phyloP scores from a whole-genome alignment of 2,329 filamentous ascomycete species.

The Corniculantispora saksenae region DNA sequence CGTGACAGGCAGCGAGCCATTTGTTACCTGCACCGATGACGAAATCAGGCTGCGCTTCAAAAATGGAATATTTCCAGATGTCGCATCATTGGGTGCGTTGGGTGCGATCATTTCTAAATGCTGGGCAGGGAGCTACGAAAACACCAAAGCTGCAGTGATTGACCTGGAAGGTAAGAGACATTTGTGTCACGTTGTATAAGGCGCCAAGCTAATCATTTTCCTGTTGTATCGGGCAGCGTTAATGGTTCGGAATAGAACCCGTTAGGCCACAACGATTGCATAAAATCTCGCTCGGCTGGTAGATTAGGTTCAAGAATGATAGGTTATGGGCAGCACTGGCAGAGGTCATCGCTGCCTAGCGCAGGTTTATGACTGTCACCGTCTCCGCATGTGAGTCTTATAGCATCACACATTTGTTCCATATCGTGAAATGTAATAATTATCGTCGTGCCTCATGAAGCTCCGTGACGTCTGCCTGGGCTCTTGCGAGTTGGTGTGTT shows the following conservation, averaged over 20 bases:
- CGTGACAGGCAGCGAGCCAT: background rate
- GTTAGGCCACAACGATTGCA: background rate
- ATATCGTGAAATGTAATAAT: background rate
- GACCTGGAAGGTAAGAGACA: background rate
- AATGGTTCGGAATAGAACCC: background rate
- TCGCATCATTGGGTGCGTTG: background rate
- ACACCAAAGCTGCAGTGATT: background rate
- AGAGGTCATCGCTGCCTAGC: conserved; percentile 1
- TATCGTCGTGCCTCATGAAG: background rate
- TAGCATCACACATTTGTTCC: background rate
- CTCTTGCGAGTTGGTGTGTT: background rate
- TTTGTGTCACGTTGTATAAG: background rate
- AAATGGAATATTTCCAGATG: background rate
- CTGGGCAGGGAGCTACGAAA: background rate
- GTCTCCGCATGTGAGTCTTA: background rate
- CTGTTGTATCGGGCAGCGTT: background rate
- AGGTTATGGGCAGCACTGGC: background rate
- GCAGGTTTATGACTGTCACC: too few species aligned
- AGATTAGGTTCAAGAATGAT: background rate
- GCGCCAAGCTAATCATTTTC: background rate
- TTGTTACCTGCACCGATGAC: background rate
- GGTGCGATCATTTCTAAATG: background rate
- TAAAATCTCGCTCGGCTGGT: background rate
- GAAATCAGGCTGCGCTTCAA: background rate
- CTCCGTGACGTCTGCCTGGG: background rate